Conservation (phyloP, 768 basidiomycete species). For the Kondoa subrosea region DNA sequence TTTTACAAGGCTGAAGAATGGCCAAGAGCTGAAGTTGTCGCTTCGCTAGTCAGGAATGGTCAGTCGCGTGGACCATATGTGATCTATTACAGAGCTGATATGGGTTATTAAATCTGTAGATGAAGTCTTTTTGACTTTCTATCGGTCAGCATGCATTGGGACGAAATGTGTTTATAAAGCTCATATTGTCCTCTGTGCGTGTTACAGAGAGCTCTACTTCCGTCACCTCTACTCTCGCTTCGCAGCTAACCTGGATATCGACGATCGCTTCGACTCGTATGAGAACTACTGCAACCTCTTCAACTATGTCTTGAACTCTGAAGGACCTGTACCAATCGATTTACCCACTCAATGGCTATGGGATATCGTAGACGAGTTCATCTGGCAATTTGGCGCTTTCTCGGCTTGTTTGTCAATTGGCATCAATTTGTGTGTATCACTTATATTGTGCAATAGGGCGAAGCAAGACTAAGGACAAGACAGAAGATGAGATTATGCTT, state of each 20-base stretch:
- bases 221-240: slow-evolving; percentile 91
- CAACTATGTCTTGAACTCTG: slow-evolving; percentile 92
- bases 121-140: slow-evolving; percentile 87
- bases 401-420: slow-evolving; percentile 62
- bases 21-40: slow-evolving; percentile 92
- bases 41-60: slow-evolving; percentile 87
- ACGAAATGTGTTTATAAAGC: not conserved
- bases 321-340: slow-evolving; percentile 79
- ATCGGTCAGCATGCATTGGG: slow-evolving; percentile 39
- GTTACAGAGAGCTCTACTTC: slow-evolving; percentile 61
- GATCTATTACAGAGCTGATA: not conserved
- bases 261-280: slow-evolving; percentile 94
- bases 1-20: slow-evolving; percentile 87
- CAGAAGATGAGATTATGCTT: slow-evolving; percentile 71
- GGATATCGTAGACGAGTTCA: slow-evolving; percentile 94
- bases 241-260: slow-evolving; percentile 60
- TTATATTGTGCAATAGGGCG: slow-evolving; percentile 25
- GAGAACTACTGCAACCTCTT: slow-evolving; percentile 94
- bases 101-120: slow-evolving; percentile 38
- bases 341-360: slow-evolving; percentile 96
- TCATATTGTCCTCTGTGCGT: not conserved
- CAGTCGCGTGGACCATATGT: slow-evolving; percentile 27
- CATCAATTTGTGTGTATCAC: not conserved
- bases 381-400: slow-evolving; percentile 96
- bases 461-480: slow-evolving; percentile 44